phyloP scores from a whole-genome alignment of 2,329 filamentous ascomycete genomes.

The Clonostachys rhizophaga region DNA sequence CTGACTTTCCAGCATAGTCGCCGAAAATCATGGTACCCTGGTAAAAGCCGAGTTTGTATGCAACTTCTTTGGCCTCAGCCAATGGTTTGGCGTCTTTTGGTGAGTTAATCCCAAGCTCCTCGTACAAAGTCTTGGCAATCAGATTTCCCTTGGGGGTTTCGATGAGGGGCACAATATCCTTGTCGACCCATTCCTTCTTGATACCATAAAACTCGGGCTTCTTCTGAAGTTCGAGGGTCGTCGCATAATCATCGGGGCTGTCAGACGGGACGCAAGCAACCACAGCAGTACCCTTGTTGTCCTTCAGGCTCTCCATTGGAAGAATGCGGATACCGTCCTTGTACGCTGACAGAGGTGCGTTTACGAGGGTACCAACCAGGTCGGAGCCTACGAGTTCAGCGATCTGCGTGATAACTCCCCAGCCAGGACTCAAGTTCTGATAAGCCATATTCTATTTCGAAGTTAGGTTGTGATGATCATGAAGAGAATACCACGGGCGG shows the following conservation, averaged over 20 bases:
- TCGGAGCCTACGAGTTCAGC: slow-evolving; percentile 73
- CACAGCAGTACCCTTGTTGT: slow-evolving; percentile 92
- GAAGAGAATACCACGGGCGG: too few species aligned
- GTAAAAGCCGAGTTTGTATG: slow-evolving; percentile 97
- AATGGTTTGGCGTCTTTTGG: slow-evolving; percentile 90
- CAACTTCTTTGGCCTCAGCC: slow-evolving; percentile 89
- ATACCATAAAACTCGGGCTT: slow-evolving; percentile 97
- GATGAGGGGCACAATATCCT: slow-evolving; percentile 86
- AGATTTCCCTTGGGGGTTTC: slow-evolving; percentile 82
- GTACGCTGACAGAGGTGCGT: slow-evolving; percentile 85
- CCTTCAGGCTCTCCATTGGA: slow-evolving; percentile 91
- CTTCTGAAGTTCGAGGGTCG: slow-evolving; percentile 80
- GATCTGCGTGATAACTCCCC: slow-evolving; percentile 71
- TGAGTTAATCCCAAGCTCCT: slow-evolving; percentile 93
- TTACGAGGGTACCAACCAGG: slow-evolving; percentile 81
- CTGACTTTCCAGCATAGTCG: slow-evolving; percentile 81
- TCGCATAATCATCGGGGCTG: slow-evolving; percentile 90
- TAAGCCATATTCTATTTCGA: slow-evolving; percentile 75
- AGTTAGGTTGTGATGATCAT: background rate
- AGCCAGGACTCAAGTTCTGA: slow-evolving; percentile 78
- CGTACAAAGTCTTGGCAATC: slow-evolving; percentile 76
- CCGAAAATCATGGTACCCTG: slow-evolving; percentile 87
- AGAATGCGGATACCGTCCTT: slow-evolving; percentile 80
- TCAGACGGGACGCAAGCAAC: slow-evolving; percentile 95
- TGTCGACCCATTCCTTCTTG: slow-evolving; percentile 91